Base-by-base conservation (phyloP, 805 yeast genomes). In the Candida hispaniensis region DNA sequence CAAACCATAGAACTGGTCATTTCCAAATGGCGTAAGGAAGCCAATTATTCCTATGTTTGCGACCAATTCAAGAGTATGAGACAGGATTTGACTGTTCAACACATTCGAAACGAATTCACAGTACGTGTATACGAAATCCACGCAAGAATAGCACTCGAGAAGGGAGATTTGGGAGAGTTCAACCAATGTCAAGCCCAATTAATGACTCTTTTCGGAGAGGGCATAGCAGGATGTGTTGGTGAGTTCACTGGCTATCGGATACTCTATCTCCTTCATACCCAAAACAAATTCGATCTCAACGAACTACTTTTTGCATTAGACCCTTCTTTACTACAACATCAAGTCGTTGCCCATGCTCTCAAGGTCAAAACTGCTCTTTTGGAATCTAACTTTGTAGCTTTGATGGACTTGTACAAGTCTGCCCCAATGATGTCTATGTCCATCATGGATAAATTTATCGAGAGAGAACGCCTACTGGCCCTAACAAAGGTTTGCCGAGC, bases 71-170 rank as follows among this genome's bases (percentile, higher is more conserved):
- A 86, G 56, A 80, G 96, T 0, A 67, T 91, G 41, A 66, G 98
- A 47, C 98, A 88, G 56, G 98, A 88, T 58, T 58, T 88, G 44
- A 80, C 93, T 3, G 96, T 88, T 7, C 98, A 88, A 58, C 79
- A 79, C 50, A 75, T 88, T 26, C 76, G 76, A 47, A 73, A 73
- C 48, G 74, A 69, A 26, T 80, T 91, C 51, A 71, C 95, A 0
- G 70, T 83, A 5, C 51, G 59, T 38, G 94, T 83, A 0, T 88
- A 91, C 55, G 91, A 83, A 55, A 67, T 75, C 3, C 93, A 88
- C 55, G 91, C 91, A 4, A 70, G 85, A 30, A 61, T 86, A n/a
- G 93, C 96, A 0, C 66, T 88, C 22, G 79, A 75, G 46, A 75
- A 79, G 50, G 67, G 70, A 24, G 98, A 88, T 55, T 58, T 88